Percentiles rank a stretch among this genome's conserved stretches.
These are phyloP conservation scores for Breynia disticha DNA, from an alignment of 441 rosid genomes.

Conservation along the genomic window DNA sequence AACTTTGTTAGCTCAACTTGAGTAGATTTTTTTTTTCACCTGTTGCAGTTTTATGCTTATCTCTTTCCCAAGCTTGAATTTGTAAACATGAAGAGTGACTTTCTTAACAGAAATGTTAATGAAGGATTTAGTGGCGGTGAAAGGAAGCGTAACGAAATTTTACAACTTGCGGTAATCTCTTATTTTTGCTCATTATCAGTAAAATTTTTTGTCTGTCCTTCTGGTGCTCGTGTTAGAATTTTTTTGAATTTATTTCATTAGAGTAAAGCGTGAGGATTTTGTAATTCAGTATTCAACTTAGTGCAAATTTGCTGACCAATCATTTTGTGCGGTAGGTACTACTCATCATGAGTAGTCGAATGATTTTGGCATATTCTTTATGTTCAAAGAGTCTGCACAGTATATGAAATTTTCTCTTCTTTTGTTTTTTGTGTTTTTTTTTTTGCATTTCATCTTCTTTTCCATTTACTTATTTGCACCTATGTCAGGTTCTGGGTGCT, in stretches of 20 bases:
- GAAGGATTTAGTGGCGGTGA: constrained; percentile 99
- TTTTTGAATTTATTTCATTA: no score
- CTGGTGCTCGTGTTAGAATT: background rate
- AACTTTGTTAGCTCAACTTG: background rate
- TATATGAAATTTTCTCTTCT: background rate
- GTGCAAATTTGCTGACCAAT: no score
- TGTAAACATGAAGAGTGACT: constrained; percentile 86
- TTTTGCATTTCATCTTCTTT: background rate
- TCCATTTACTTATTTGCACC: background rate
- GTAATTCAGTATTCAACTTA: no score
- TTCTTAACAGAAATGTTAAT: constrained; percentile 90
- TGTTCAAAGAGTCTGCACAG: no score
- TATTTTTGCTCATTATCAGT: background rate
- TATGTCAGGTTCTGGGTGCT: constrained; percentile 79
- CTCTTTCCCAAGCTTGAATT: constrained; percentile 66
- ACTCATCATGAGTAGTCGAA: no score
- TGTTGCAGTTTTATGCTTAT: constrained; percentile 71
- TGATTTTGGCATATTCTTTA: no score
- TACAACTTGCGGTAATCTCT: constrained; percentile 73
- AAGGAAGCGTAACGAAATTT: constrained; percentile 89
- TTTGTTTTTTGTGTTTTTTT: no score
- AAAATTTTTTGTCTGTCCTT: background rate
- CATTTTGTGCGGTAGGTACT: no score
- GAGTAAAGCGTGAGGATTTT: no score
- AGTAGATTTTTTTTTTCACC: constrained; percentile 6